Conservation (phyloP, 768 basidiomycete genomes). For the Amanita rubescens region DNA sequence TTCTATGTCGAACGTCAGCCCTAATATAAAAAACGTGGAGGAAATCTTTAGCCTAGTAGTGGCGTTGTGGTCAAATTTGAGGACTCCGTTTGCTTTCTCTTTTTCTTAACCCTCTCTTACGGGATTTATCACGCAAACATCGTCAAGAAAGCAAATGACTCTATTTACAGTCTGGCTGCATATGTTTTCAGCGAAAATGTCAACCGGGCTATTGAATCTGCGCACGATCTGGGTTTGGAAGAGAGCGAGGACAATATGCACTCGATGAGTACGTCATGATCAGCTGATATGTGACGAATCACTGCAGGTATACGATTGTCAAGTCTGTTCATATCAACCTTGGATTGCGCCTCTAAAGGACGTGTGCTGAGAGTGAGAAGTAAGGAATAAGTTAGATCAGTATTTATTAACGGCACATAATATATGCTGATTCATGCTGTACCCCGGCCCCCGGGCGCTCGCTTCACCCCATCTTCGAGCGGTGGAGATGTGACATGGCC, state of each 20-base stretch:
- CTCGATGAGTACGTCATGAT: slow-evolving; percentile 38
- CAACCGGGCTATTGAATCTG: slow-evolving; percentile 63
- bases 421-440: no score
- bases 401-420: no score
- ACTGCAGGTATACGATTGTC: slow-evolving; percentile 43
- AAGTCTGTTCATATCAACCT: slow-evolving; percentile 62
- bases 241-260: slow-evolving; percentile 64
- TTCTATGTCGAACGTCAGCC: no score
- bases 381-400: no score
- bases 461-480: no score
- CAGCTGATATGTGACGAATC: not conserved
- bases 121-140: not conserved
- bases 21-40: no score
- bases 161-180: slow-evolving; percentile 70
- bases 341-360: slow-evolving; percentile 13
- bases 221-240: slow-evolving; percentile 67
- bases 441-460: no score
- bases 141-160: slow-evolving; percentile 51
- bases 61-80: no score
- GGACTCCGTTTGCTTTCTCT: not conserved
- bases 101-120: not conserved
- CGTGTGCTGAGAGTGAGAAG: no score
- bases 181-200: slow-evolving; percentile 82
- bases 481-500: no score
- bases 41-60: no score